These are phyloP conservation scores for Yamadazyma mexicana DNA, from an alignment of 1,139 yeast species.

Conservation along the genomic window DNA sequence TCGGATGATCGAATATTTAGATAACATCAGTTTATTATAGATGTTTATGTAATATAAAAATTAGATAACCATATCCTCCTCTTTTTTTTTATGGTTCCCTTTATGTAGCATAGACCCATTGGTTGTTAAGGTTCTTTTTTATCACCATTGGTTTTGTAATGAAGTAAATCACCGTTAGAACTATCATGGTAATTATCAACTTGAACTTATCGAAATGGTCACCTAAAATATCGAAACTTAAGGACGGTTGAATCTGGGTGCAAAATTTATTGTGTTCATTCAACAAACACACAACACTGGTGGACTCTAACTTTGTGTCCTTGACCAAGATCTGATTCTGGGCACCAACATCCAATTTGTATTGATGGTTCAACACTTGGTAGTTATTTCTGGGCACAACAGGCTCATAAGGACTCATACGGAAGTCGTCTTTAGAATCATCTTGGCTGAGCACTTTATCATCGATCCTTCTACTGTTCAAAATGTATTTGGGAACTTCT, in stretches of 20 bases:
- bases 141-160: slow-evolving; percentile 61
- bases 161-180: slow-evolving; percentile 45
- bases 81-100: neutral
- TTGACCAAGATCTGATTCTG: slow-evolving; percentile 41
- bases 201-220: slow-evolving; percentile 66
- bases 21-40: slow-evolving; percentile 12
- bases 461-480: slow-evolving; percentile 62
- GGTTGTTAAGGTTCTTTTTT: slow-evolving; percentile 42
- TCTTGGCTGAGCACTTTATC: slow-evolving; percentile 53
- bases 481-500: slow-evolving; percentile 64
- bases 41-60: slow-evolving; percentile 6
- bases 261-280: slow-evolving; percentile 72
- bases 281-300: slow-evolving; percentile 66
- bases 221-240: slow-evolving; percentile 76
- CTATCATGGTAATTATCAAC: slow-evolving; percentile 58
- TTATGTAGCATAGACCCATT: slow-evolving; percentile 27
- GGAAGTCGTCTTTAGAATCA: slow-evolving; percentile 59
- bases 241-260: slow-evolving; percentile 76
- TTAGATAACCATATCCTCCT: neutral
- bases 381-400: slow-evolving; percentile 50
- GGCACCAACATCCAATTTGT: slow-evolving; percentile 37
- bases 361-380: slow-evolving; percentile 38
- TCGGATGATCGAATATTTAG: slow-evolving; percentile 23
- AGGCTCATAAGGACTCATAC: slow-evolving; percentile 67
- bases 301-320: slow-evolving; percentile 79